Conservation (phyloP, 305 asterid genomes). For the Coffea humblotiana region DNA sequence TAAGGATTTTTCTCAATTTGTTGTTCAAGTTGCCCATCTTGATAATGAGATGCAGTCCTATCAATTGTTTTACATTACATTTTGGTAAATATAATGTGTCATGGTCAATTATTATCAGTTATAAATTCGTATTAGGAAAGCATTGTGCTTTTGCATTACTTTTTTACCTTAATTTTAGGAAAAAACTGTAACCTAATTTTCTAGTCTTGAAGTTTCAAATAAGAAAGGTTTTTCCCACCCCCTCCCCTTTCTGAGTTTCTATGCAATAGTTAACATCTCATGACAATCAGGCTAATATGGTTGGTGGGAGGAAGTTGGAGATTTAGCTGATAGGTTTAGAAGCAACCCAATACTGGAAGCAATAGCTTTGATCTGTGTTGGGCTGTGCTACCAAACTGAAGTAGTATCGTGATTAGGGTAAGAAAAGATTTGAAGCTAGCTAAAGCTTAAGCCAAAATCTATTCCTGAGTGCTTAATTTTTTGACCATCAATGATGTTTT, state of each 20-base stretch:
- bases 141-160: background rate
- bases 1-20: background rate
- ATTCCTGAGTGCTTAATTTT: background rate
- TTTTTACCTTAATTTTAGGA: no score
- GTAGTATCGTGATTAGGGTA: background rate
- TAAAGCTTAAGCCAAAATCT: background rate
- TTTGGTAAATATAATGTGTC: background rate
- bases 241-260: no score
- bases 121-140: background rate
- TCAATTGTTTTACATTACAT: background rate
- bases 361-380: background rate
- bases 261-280: no score
- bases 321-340: background rate
- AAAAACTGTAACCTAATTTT: background rate
- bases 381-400: constrained; percentile 5
- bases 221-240: no score
- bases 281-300: background rate
- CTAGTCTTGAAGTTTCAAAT: no score
- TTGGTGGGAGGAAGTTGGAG: background rate
- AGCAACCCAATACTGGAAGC: background rate
- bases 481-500: background rate
- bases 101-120: background rate
- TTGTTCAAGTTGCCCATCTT: background rate
- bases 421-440: background rate
- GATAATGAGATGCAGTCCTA: background rate